phyloP scores from a whole-genome alignment of 257 asterid species.

The Solanum peruvianum region DNA sequence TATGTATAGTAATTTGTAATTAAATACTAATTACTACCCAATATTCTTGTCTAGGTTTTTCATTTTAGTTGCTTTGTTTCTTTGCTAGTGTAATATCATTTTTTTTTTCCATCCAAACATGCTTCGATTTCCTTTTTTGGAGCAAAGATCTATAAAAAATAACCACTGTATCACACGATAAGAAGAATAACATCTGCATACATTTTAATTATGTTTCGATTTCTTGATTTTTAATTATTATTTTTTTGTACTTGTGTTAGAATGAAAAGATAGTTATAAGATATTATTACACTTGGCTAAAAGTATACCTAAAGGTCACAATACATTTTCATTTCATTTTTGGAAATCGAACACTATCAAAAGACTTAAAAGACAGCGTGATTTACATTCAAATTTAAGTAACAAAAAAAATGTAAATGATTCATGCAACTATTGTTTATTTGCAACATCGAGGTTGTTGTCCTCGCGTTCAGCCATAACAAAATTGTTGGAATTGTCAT shows the following conservation, averaged over 20 bases:
- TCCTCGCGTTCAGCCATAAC: slow-evolving; percentile 48
- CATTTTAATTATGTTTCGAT: neutral
- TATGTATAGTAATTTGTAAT: neutral
- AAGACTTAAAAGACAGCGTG: neutral
- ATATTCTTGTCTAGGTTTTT: neutral
- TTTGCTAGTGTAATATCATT: neutral
- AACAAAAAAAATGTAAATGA: neutral
- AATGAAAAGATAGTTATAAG: neutral
- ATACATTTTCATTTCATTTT: neutral
- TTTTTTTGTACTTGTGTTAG: neutral
- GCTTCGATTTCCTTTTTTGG: neutral
- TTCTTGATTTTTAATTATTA: neutral
- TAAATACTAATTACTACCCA: neutral
- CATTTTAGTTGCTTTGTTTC: neutral
- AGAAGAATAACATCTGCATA: rapidly evolving
- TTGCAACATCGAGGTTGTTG: slow-evolving; percentile 26
- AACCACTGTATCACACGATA: rapidly evolving
- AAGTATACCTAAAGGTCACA: neutral
- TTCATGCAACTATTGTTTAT: slow-evolving; percentile 10
- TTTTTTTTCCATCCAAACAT: neutral
- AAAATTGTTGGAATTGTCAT: slow-evolving; percentile 14
- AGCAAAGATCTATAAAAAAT: neutral
- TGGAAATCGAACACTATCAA: neutral
- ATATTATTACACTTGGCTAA: neutral
- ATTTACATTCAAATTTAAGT: neutral